These are phyloP conservation scores for Acorus gramineus DNA, from an alignment of 106 monocot genomes.

Conservation along the genomic window DNA sequence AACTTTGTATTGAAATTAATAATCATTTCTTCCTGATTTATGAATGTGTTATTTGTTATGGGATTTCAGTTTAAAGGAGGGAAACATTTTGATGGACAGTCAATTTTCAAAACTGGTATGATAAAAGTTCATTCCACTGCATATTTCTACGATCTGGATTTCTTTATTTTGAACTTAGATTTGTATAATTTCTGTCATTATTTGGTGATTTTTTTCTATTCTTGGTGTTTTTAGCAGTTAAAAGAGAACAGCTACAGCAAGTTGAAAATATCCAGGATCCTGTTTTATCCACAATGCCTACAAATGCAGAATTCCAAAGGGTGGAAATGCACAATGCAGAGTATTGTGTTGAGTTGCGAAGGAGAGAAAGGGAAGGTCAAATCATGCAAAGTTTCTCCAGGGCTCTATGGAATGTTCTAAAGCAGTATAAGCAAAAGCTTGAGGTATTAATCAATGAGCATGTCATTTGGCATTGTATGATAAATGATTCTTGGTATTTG, in stretches of 20 bases:
- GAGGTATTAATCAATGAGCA: conserved; percentile 25
- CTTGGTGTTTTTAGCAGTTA: too few species aligned
- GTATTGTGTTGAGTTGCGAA: conserved; percentile 21
- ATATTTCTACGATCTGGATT: too few species aligned
- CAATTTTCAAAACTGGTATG: conserved; percentile 30
- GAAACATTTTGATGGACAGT: conserved; percentile 4
- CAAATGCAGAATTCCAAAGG: not conserved
- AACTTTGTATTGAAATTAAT: too few species aligned
- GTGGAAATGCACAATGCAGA: conserved; percentile 1
- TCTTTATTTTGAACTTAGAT: too few species aligned
- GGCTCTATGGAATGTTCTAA: conserved; percentile 62
- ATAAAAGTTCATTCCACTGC: too few species aligned
- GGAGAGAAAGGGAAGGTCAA: conserved; percentile 35
- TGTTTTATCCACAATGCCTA: conserved; percentile 6
- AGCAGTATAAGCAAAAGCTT: conserved; percentile 56
- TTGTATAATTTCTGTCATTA: too few species aligned
- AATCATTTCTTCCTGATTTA: too few species aligned
- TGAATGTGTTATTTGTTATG: not conserved
- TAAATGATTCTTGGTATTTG: too few species aligned
- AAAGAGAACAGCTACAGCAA: too few species aligned
- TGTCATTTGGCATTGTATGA: not conserved
- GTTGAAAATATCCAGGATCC: too few species aligned
- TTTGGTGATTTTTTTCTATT: too few species aligned
- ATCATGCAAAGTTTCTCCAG: conserved; percentile 46
- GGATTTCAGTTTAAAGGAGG: conserved; percentile 23